A percentile compares a stretch with the other conserved stretches of the same genome.
These are phyloP conservation scores for Xenoacremonium recifei DNA, from an alignment of 2,329 filamentous ascomycete genomes.

Conservation along the genomic window DNA sequence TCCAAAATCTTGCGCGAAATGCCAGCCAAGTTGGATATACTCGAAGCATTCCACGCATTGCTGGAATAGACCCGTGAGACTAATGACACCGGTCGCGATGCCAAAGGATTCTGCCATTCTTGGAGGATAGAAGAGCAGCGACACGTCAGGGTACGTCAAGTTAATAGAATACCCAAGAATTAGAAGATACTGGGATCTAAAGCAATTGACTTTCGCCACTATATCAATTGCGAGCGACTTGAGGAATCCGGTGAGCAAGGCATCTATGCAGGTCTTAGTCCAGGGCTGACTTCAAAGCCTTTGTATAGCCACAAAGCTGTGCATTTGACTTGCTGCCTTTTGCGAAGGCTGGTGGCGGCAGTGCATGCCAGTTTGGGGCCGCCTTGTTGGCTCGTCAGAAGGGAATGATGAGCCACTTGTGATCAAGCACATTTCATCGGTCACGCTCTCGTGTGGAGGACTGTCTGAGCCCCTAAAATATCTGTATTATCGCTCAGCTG, in stretches of 20 bases:
- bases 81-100: not conserved
- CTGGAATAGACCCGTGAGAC: constrained; percentile 1
- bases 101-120: constrained; percentile 2
- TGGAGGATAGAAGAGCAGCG: too few species aligned
- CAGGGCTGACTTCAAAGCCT: not conserved
- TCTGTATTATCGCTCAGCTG: too few species aligned
- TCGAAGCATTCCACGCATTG: constrained; percentile 1
- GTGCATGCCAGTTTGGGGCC: too few species aligned
- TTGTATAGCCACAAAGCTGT: not conserved
- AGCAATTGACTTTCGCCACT: not conserved
- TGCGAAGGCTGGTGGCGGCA: too few species aligned
- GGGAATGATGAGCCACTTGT: too few species aligned
- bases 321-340: not conserved
- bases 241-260: not conserved
- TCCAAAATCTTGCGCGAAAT: not conserved
- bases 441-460: too few species aligned
- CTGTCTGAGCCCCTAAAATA: too few species aligned
- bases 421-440: too few species aligned
- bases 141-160: not conserved
- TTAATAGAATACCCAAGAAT: not conserved
- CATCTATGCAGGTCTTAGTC: not conserved
- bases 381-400: too few species aligned
- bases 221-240: not conserved
- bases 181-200: not conserved
- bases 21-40: not conserved